Base-by-base conservation (phyloP, 2,329 filamentous ascomycete species). In the Trematosphaeria pertusa region DNA sequence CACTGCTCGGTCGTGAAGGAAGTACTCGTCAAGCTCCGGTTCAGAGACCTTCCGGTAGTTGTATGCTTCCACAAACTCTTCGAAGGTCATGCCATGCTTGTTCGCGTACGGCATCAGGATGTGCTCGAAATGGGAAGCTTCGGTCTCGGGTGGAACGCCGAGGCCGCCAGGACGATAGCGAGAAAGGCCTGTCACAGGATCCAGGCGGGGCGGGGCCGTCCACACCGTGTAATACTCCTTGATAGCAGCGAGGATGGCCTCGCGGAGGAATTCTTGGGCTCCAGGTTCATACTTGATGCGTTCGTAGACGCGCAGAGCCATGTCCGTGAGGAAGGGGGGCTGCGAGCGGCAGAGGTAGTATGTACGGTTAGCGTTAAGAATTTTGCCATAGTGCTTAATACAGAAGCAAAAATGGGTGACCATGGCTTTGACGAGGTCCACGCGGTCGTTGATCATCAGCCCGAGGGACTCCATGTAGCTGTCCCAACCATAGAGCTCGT, bases 401-500 rank as follows among this genome's bases (percentile, higher is more conserved):
- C 91, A 96, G 78, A 99, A 99, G 72, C 91, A 95, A 72, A 97
- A 97, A 76, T 99, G 96, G 62, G 84, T 80, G 40, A 97, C 92
- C 91, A 99, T 97, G 38, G 87, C 83, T 77, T 97, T 96, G 58
- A 91, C 91, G 44, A 97, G 77, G 63, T 97, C 86, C 17, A 91
- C 85, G 48, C 89, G 86, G 67, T 94, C 89, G 66, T 93, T 91
- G 60, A 91, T 84, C 48, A 97, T 78, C 48, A 99, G 81, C 14
- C 94, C 94, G 3, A 97, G 79, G 4, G 93, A 94, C 71, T 93
- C 90, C 91, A 99, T 97, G 78, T 97, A 99, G 70, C 91, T 97
- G 74, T 99, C 94, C 94, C 94, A 99, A 36, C 93, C 93, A 69
- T 99, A 99, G 17, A 99, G 76, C 72, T 99, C 94, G 73, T 99